Base-by-base conservation (phyloP, 306 rosid species). In the Sesbania bispinosa region DNA sequence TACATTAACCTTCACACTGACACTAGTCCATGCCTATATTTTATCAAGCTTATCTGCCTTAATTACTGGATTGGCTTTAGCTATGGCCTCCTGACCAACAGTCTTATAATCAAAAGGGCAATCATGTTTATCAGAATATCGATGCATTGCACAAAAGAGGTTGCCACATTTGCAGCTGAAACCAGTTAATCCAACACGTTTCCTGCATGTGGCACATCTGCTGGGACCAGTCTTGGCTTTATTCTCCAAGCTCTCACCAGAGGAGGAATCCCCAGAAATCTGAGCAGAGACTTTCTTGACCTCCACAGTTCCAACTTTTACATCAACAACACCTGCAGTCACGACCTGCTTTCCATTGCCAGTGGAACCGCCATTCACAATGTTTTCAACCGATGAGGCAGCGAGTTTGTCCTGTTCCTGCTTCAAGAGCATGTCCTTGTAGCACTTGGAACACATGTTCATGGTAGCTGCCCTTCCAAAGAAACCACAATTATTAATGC, bases 391-490 rank as follows among this genome's bases (percentile, higher is more conserved):
- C 1, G 96, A 88, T 21, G 94, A 72, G 4, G 85, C 92, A 0
- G 79, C 92, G 55, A 90, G 57, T 14, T 84, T 73, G 16, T 78
- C 92, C 68, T 86, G 96, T 27, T 90, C 96, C 82, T 88, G 92
- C 74, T 86, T 90, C 72, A 90, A 48, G n/a, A 82, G 70, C 61
- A 51, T 78, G 85, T 86, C 94, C 82, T 90, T 90, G 85, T 84
- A 90, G 70, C 96, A 90, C 81, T 86, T 86, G 47, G 96, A 90
- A 63, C 94, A 90, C 96, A 90, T 90, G 62, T 90, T 88, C 94
- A 88, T 88, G 7, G 96, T 88, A 24, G 88, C 80, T 10, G 85
- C 89, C 78, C 94, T 83, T 61, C 96, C 96, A 27, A 90, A 90
- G 79, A 90, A 88, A 53, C 94, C 93, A 66, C 96, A 90, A 63